These are phyloP conservation scores for Lindgomyces ingoldianus DNA, from an alignment of 495 filamentous ascomycete species.

Conservation along the genomic window DNA sequence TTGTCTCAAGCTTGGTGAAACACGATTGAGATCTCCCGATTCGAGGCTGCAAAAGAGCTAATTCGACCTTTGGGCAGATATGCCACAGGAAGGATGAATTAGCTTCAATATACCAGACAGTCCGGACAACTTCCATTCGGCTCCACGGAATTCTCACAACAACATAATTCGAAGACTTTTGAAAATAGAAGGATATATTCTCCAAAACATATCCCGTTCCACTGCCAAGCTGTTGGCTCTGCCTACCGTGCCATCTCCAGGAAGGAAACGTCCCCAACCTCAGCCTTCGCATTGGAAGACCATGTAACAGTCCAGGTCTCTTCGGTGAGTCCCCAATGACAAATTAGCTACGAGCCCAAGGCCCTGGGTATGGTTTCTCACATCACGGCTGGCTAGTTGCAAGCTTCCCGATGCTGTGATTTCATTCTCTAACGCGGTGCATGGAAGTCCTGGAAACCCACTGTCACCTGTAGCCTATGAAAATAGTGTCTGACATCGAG, in stretches of 20 bases:
- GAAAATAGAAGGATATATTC: too few relatives aligned
- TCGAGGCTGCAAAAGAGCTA: background rate
- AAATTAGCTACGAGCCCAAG: background rate
- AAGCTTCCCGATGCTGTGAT: background rate
- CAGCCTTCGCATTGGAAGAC: background rate
- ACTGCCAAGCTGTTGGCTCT: too few relatives aligned
- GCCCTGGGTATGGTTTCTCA: background rate
- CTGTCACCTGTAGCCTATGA: background rate
- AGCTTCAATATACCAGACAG: too few relatives aligned
- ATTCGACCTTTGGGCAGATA: background rate
- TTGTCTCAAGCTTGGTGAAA: background rate
- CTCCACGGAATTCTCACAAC: too few relatives aligned
- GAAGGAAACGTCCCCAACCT: too few relatives aligned
- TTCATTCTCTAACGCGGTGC: too few relatives aligned
- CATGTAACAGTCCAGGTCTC: background rate
- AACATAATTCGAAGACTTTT: too few relatives aligned
- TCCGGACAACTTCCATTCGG: too few relatives aligned
- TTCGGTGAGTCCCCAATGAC: too few relatives aligned
- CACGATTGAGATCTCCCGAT: background rate
- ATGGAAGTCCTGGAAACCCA: background rate
- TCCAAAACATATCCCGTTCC: too few relatives aligned
- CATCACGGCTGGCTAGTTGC: background rate
- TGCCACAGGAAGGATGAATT: too few relatives aligned
- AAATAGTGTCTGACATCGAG: background rate
- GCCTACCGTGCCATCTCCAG: too few relatives aligned